A percentile compares a stretch with the other conserved stretches of the same genome.
phyloP scores from a whole-genome alignment of 148 eudicot species.

The Chenopodium berlandieri region DNA sequence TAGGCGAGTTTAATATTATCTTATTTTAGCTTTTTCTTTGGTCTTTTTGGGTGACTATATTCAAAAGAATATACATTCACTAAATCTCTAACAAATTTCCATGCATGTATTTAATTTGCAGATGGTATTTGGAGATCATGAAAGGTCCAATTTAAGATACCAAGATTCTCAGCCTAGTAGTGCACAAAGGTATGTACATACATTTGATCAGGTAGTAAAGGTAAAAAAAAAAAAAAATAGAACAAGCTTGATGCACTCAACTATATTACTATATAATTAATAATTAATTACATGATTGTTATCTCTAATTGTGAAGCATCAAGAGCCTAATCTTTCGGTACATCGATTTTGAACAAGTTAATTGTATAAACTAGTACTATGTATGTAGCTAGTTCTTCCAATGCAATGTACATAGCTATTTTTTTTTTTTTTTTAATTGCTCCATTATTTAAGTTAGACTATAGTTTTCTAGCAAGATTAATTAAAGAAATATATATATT shows the following conservation, averaged over 20 bases:
- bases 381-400: background rate
- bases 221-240: too few relatives aligned
- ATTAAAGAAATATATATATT: background rate
- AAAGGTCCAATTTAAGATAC: conserved; percentile 26
- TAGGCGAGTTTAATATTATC: too few relatives aligned
- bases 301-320: too few relatives aligned
- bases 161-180: conserved; percentile 26
- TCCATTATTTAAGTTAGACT: background rate
- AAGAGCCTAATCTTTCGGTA: background rate
- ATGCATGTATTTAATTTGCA: background rate
- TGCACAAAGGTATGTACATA: conserved; percentile 16
- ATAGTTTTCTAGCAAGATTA: background rate
- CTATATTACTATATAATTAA: too few relatives aligned
- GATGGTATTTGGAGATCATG: conserved; percentile 35
- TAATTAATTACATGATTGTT: too few relatives aligned
- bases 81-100: background rate
- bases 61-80: background rate
- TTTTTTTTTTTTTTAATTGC: background rate
- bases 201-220: background rate
- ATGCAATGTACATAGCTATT: background rate
- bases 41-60: too few relatives aligned
- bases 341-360: background rate
- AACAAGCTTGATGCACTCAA: too few relatives aligned
- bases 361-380: background rate
- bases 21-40: too few relatives aligned